Base-by-base conservation (phyloP, 495 filamentous ascomycete species). In the Neurospora sp. region DNA sequence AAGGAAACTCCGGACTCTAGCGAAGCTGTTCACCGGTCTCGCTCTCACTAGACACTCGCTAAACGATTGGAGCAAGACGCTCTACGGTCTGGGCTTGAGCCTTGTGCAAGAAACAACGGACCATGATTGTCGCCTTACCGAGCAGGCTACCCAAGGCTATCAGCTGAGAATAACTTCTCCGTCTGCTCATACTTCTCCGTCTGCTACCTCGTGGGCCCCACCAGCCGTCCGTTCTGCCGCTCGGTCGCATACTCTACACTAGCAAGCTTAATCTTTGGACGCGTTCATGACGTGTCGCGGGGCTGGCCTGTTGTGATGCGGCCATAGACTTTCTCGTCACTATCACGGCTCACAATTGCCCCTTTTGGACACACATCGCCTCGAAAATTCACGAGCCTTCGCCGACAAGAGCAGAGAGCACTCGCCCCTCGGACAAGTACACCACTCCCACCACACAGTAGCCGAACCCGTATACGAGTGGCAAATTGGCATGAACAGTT, bases 241-340 rank as follows among this genome's bases (percentile, higher is more conserved):
- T 73, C 74, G 70, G 72, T 61, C 22, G 53, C 53, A 37, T 65
- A 18, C 27, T 65, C 27, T 16, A 18, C 27, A 35, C 27, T 16
- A 65, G 53, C 53, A 65, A 35, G 53, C 27, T 65, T 14, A 31
- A 8, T 18, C 27, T 35, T n/a, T 65, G 53, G 14, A 31, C 53
- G 27, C 53, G 53, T 65, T 65, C 53, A 69, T 76, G 75, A 77
- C 74, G 77, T 78, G 75, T 65, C 53, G 71, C 68, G 77, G 78
- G 77, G 74, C 42, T 72, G 78, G 78, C 74, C 78, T 74, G 73
- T 31, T 47, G 37, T 37, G 68, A 70, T 79, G 77, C 78, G 78
- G 73, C 78, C 78, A 73, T 61, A 41, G 38, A 31, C 71, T 70
- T 61, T 70, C 72, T 59, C 69, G 68, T 76, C 75, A 76, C 76